phyloP scores from a whole-genome alignment of 306 rosid species.

The Medicago arabica region DNA sequence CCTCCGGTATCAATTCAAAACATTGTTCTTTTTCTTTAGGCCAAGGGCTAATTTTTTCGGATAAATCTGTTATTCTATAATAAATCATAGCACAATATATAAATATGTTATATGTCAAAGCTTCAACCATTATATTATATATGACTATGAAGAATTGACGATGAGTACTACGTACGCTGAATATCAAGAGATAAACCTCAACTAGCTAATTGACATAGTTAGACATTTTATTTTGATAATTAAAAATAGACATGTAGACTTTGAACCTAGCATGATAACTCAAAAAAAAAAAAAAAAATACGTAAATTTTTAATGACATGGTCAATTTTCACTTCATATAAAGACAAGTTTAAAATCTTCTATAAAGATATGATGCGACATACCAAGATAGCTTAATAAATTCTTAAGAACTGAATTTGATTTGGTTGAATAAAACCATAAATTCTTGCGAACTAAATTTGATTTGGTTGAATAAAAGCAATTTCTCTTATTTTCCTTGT shows the following conservation, averaged over 20 bases:
- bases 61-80: not conserved
- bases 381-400: conserved; percentile 20
- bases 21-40: not conserved
- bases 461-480: conserved; percentile 26
- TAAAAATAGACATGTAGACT: conserved; percentile 1
- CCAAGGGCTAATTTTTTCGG: conserved; percentile 6
- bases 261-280: conserved; percentile 23
- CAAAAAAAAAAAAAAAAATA: not conserved
- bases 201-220: not conserved
- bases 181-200: conserved; percentile 7
- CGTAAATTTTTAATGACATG: conserved; percentile 32
- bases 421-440: conserved; percentile 25
- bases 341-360: conserved; percentile 40
- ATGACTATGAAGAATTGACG: not conserved
- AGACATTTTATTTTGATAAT: not conserved
- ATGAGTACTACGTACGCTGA: not conserved
- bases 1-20: not conserved
- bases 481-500: not conserved
- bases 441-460: conserved; percentile 13
- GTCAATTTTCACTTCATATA: conserved; percentile 40
- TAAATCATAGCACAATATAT: not conserved
- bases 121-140: not conserved
- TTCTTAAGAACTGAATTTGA: conserved; percentile 12
- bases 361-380: conserved; percentile 48
- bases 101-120: not conserved